A percentile compares a stretch with the other conserved stretches of the same genome.
Evolutionary conservation across 768 basidiomycete species (phyloP).

Genomic region (Termitomyces sp.): DNA sequence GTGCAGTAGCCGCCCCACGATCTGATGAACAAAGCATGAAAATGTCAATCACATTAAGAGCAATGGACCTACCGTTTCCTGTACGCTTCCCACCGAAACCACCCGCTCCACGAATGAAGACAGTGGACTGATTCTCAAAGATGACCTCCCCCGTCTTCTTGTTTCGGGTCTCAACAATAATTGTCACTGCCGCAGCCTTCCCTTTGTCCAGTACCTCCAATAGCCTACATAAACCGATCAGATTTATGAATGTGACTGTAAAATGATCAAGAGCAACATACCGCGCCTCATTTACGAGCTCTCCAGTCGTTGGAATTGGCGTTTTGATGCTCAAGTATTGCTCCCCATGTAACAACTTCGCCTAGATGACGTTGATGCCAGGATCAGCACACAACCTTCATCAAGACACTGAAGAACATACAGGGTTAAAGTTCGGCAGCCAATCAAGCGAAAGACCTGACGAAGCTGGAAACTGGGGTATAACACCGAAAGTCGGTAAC

Average conservation of each 20-base stretch:
- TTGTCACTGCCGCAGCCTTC: slow-evolving; percentile 88
- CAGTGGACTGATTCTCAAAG: slow-evolving; percentile 89
- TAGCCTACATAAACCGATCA: slow-evolving; percentile 33
- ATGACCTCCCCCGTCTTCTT: slow-evolving; percentile 70
- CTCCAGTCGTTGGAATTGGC: slow-evolving; percentile 80
- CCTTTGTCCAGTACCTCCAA: slow-evolving; percentile 86
- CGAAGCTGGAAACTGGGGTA: slow-evolving; percentile 83
- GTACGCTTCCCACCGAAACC: slow-evolving; percentile 90
- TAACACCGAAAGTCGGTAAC: slow-evolving; percentile 91
- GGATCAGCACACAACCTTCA: neutral
- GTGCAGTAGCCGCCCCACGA: slow-evolving; percentile 82
- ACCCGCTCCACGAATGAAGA: slow-evolving; percentile 92
- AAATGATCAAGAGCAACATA: slow-evolving; percentile 21
- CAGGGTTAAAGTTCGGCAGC: slow-evolving; percentile 94
- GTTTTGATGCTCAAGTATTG: slow-evolving; percentile 87
- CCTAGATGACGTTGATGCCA: slow-evolving; percentile 34
- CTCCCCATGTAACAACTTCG: slow-evolving; percentile 96
- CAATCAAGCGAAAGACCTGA: slow-evolving; percentile 68
- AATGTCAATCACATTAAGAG: neutral
- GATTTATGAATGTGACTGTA: neutral
- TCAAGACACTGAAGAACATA: slow-evolving; percentile 25
- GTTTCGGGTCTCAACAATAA: slow-evolving; percentile 74
- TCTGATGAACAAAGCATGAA: slow-evolving; percentile 38
- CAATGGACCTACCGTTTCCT: slow-evolving; percentile 53
- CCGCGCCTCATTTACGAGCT: slow-evolving; percentile 71